Base-by-base conservation (phyloP, 495 filamentous ascomycete genomes). In the Aspergillus homomorphus region DNA sequence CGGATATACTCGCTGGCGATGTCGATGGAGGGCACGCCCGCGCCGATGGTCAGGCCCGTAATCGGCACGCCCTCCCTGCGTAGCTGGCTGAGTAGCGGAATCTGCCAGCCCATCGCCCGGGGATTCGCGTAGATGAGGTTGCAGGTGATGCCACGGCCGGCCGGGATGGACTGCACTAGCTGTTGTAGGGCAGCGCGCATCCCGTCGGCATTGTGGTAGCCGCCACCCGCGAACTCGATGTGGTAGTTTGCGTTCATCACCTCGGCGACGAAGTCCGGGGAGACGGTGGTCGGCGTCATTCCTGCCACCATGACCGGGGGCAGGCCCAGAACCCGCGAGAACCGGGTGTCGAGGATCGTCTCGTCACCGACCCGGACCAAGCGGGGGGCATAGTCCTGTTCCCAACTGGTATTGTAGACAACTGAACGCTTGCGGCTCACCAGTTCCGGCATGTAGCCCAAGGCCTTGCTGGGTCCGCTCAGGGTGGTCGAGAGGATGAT, bases 11-110 rank as follows among this genome's bases (percentile, higher is more conserved):
- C 69, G 38, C 67, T 71, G 43, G 74, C 77, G 26, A 79, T 68
- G 9, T 79, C 76, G 15, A 73, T 68, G 0, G 78, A 80, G 16
- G 78, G 78, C 1, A 81, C 76, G 51, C 78, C 78, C 1, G 78
- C 78, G 54, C 78, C 78, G 38, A 81, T 74, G 24, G 77, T 77
- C 41, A 78, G 49, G 0, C 75, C 75, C 16, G 73, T 67, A 21
- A 77, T 75, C 2, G 69, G 66, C 9, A 73, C 57, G 7, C 64
- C 61, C 6, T 60, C 46, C 0, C 51, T 46, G 6, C 60, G 65
- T 1, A 76, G 53, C 24, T 67, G 62, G 9, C 59, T 54, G 19
- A 76, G 48, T 15, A 74, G 42, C 6, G 63, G 57, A 18, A 75
- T 69, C 51, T 77, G 75, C 73, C 75, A 76, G 1, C 48, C 38